Conservation (phyloP, 345 rosid species). For the Firmiana major region DNA sequence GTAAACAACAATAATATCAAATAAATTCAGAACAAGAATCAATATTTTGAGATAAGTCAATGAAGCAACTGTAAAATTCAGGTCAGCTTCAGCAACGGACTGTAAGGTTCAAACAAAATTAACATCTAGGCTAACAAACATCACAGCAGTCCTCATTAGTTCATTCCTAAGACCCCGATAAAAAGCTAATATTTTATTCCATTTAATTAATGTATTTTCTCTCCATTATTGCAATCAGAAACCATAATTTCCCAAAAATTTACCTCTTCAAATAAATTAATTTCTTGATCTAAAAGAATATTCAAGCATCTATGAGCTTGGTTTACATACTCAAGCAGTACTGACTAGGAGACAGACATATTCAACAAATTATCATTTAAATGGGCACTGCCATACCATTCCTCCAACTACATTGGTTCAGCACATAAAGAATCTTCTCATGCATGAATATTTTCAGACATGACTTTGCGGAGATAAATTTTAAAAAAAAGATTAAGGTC, state of each 20-base stretch:
- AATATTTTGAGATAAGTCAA: not conserved
- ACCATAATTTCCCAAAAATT: constrained; percentile 2
- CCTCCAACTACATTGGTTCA: not conserved
- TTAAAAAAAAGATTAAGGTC: not conserved
- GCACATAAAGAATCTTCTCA: not conserved
- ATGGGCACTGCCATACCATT: not conserved
- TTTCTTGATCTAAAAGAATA: not conserved
- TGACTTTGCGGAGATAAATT: not conserved
- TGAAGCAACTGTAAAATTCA: not conserved
- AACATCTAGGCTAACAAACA: not conserved
- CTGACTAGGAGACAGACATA: not conserved
- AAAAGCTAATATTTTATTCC: not conserved
- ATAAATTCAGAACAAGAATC: constrained; percentile 2
- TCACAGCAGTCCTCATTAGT: not conserved
- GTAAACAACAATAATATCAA: not conserved
- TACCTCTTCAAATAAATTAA: not conserved
- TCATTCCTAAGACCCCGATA: not conserved
- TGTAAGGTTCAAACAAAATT: not conserved
- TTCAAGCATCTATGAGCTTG: not conserved
- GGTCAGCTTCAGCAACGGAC: not conserved
- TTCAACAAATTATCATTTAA: not conserved
- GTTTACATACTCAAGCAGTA: not conserved
- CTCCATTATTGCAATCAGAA: not conserved
- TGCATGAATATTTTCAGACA: not conserved
- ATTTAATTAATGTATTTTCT: not conserved